A percentile compares a stretch with the other conserved stretches of the same genome.
Conservation (phyloP, 1,284 basidiomycete species). For the Chalciporus sp. region DNA sequence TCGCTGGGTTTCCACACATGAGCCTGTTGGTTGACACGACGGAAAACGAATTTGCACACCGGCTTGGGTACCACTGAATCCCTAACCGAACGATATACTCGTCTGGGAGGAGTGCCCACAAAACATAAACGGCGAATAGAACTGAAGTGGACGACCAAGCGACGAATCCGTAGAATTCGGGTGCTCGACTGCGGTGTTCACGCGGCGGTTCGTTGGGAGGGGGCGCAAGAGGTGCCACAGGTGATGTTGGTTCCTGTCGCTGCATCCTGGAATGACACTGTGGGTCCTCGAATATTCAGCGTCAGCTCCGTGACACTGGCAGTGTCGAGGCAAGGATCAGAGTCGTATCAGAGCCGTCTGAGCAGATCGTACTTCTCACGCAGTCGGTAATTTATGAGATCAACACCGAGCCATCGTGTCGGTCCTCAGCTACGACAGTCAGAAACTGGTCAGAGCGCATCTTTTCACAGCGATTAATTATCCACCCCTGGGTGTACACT, state of each 20-base stretch:
- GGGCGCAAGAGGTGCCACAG: constrained; percentile 54
- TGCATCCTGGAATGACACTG: neutral
- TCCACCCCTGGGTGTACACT: neutral
- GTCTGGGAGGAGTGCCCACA: constrained; percentile 66
- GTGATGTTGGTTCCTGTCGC: constrained; percentile 45
- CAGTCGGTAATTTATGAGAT: neutral
- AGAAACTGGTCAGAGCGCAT: neutral
- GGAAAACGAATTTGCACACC: constrained; percentile 50
- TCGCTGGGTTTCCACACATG: constrained; percentile 55
- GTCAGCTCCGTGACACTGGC: constrained; percentile 23
- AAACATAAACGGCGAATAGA: constrained; percentile 67
- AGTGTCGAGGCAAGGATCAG: neutral
- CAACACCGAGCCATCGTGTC: constrained; percentile 11
- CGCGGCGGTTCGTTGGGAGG: constrained; percentile 46
- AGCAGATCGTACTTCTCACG: neutral
- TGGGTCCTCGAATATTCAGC: constrained; percentile 15
- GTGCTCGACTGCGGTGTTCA: constrained; percentile 59
- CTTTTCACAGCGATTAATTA: neutral
- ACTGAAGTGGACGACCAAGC: constrained; percentile 80
- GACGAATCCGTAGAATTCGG: constrained; percentile 89
- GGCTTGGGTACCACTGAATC: constrained; percentile 85
- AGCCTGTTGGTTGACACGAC: constrained; percentile 15
- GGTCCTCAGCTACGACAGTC: neutral
- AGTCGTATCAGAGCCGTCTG: neutral
- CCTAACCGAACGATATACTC: constrained; percentile 62